Base-by-base conservation (phyloP, 495 filamentous ascomycete species). In the Thozetella sp. region DNA sequence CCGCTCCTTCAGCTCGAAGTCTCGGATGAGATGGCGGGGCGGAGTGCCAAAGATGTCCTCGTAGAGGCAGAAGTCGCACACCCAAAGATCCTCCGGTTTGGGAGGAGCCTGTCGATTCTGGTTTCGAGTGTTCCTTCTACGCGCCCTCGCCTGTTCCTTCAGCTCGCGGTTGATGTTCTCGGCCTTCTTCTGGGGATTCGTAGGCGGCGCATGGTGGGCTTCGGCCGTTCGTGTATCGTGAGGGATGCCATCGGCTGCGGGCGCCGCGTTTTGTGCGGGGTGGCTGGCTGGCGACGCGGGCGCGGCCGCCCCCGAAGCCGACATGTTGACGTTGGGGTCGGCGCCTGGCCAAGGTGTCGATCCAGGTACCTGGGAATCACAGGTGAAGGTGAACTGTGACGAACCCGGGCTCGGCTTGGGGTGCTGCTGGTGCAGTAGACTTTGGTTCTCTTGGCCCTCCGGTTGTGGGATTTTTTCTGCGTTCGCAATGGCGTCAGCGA, bases 1-100 rank as follows among this genome's bases (percentile, higher is more conserved):
- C 20, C 92, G 87, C 69, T 97, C 94, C 70, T 97, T 97, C 72
- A 93, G 89, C 74, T 98, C 94, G 65, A 97, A 98, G 63, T 93
- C 89, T 37, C 91, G 85, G 58, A 97, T 92, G 53, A 98, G 74
- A 45, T 94, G 93, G 63, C 86, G 83, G 0, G 94, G 95, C 3
- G 91, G 89, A 48, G 77, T 78, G 17, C 93, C 91, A 69, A 96
- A 96, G 50, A 96, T 94, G 50, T 85, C 83, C 69, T 96, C 90
- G 65, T 96, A 93, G 66, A 95, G 89, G 70, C 91, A 94, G 69
- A 96, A 93, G 63, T 95, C 93, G 74, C 95, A 99, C 51, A 97
- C 92, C 92, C 93, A 98, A 24, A 91, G 84, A 60, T 96, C 92
- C 61, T 93, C 88, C 27, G 82, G 71, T 25, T 81, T 83, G 0